Base-by-base conservation (phyloP, 805 yeast species). In the Cyberlindnera maclurae region DNA sequence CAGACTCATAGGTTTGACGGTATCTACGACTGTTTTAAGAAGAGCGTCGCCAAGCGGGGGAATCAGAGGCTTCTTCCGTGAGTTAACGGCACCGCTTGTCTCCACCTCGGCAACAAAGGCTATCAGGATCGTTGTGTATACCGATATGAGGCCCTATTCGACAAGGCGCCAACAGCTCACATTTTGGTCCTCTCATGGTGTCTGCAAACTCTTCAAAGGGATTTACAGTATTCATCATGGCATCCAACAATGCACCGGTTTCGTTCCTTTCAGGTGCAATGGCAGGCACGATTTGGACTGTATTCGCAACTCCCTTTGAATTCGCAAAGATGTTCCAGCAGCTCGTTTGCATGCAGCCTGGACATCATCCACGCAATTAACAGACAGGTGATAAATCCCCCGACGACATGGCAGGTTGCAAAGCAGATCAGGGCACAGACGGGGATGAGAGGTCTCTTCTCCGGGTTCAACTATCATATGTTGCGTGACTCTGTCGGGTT, bases 221-320 rank as follows among this genome's bases (percentile, higher is more conserved):
- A 3, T 29, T 16, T 26, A 31, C 26, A 20, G 39, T 56, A 3
- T 2, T 47, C 3, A 27, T 45, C 11, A 12, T 44, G 12, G 62
- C 60, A 2, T 7, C 59, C 6, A 59, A 64, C 34, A 70, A 65
- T 57, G 50, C 74, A 40, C 69, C 84, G 49, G 45, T 69, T 43
- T 50, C 65, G 42, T 67, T 77, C 38, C 31, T 65, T 1, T 67
- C 89, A 1, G 96, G 95, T 5, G 62, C 72, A 4, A 44, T 75
- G 0, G 76, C 93, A 0, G 95, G 95, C 5, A 73, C 74, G 6
- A 59, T 68, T 3, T 77, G 82, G 11, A 70, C 86, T 3, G 27
- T 70, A 6, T 75, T 79, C 56, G 83, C 88, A 3, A 82, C 89
- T 48, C 96, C 96, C 2, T 86, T 86, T 55, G 96, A 86, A 58